Evolutionary conservation across 2,329 filamentous ascomycete species (phyloP), one percentile per base, ranked within the genome.

Genomic region (Dactylellina leptospora): DNA sequence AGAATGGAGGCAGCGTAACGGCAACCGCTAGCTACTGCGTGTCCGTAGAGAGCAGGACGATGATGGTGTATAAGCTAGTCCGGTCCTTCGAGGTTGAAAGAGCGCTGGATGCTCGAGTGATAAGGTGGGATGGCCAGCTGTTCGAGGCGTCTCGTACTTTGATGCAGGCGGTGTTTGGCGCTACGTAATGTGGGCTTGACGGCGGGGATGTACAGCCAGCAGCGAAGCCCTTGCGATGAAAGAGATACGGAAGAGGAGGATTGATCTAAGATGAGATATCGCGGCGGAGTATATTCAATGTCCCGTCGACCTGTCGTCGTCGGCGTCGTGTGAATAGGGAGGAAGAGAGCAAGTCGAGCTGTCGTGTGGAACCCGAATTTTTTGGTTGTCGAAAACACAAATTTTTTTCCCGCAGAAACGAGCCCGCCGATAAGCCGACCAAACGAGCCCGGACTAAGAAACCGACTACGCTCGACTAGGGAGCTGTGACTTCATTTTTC

Each of bases 301-400:
- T n/a, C n/a, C 25, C 28, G 45, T 59, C 30, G 62, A 53, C 33
- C n/a, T n/a, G n/a, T n/a, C n/a, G n/a, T n/a, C n/a, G n/a, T n/a
- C n/a, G n/a, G n/a, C n/a, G n/a, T n/a, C n/a, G n/a, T n/a, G n/a
- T n/a, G n/a, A n/a, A n/a, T n/a, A n/a, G n/a, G n/a, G n/a, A n/a
- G n/a, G n/a, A n/a, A n/a, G 50, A 22, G 20, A 36, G 33, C 54
- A 44, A 28, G 42, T 48, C 27, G 53, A 44, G 48, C 38, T 55
- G 61, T 66, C 51, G 63, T 70, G 56, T 53, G 64, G 56, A 54
- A 62, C 44, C 56, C 42, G 38, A 36, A 25, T 58, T 62, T 62
- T 59, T 38, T 28, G 16, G 20, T 30, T 58, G 28, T 50, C 38
- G 28, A n/a, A 54, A 61, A 59, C 64, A 70, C 64, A 70, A 55